Base-by-base conservation (phyloP, 2,329 filamentous ascomycete species). In the Penicillium concentricum region DNA sequence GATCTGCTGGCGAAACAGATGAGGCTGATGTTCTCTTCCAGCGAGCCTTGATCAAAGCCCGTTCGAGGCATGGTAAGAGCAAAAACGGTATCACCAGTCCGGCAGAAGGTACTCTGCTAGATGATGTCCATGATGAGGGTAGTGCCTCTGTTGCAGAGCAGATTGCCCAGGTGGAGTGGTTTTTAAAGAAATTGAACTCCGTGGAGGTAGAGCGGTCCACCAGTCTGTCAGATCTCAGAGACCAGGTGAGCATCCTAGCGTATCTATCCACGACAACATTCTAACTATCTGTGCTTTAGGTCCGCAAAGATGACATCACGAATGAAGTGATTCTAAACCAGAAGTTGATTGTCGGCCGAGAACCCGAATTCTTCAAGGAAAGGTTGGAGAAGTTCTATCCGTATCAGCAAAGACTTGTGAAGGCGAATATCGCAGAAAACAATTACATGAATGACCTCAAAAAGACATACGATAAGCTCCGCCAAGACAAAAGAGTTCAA, bases 241-340 rank as follows among this genome's bases (percentile, higher is more conserved):
- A 97, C 64, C 97, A 96, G 87, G 94, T 95, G 74, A 67, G 81
- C 34, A 50, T 47, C 10, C 51, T 49, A 28, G 4, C 5, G 2
- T 15, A 13, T 42, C 4, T n/a, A 6, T 18, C n/a, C 3, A 38
- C 13, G 12, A 8, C 18, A 16, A 38, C 13, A 3, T 24, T 22
- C 56, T 65, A 37, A 65, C 39, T 22, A 12, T 18, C 2, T 44
- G 1, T 32, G 13, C 15, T 42, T 12, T 45, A 97, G 93, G 88
- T 93, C 51, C 93, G 96, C 76, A 91, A 89, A 63, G 95, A 99
- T 69, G 95, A 99, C 69, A 99, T 99, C 61, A 97, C 92, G 5
- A 94, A 96, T 69, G 92, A 97, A 13, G 81, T 99, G 58, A 99
- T 99, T 54, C 79, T 99, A 57, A 99, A 99, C 81, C 97, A 97